Evolutionary conservation across 1,284 basidiomycete species (phyloP).

Genomic region (Heterobasidion occidentale): DNA sequence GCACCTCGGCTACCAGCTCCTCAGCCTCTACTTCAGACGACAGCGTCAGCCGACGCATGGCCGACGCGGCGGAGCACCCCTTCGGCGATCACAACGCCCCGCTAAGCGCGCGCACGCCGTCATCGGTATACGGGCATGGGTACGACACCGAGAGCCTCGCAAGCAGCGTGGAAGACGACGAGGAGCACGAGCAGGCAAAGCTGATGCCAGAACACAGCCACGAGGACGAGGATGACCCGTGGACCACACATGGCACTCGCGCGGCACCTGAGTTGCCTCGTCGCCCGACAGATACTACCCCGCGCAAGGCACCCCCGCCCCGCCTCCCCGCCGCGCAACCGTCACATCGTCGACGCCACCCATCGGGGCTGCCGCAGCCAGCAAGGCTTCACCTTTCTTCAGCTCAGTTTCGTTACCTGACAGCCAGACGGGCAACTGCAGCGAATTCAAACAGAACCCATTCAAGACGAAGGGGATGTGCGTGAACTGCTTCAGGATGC

Average conservation of each 20-base stretch:
- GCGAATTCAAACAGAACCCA: constrained; percentile 49
- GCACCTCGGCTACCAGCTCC: too few species aligned
- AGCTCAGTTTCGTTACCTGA: constrained; percentile 26
- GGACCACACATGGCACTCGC: background rate
- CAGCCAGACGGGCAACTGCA: constrained; percentile 25
- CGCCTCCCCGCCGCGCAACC: constrained; percentile 29
- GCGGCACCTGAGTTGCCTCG: constrained; percentile 24
- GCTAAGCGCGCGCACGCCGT: constrained; percentile 5
- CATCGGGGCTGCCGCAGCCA: constrained; percentile 1
- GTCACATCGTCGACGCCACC: constrained; percentile 17
- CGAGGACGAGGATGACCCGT: background rate
- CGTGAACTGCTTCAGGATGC: constrained; percentile 48
- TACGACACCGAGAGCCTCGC: constrained; percentile 13
- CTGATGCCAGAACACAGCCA: constrained; percentile 8
- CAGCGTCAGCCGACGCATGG: constrained; percentile 18
- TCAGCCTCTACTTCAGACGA: constrained; percentile 9
- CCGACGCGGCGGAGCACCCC: constrained; percentile 33
- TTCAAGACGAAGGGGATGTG: constrained; percentile 58
- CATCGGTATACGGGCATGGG: background rate
- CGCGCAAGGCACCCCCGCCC: constrained; percentile 34
- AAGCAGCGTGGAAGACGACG: constrained; percentile 13
- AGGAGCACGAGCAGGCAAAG: constrained; percentile 17
- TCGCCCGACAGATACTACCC: constrained; percentile 16
- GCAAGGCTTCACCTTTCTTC: constrained; percentile 35
- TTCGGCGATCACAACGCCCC: constrained; percentile 32